Evolutionary conservation across 176 grass and related monocot species (phyloP), one percentile per base, ranked within the genome.

Genomic region (Puccinellia tenuiflora): DNA sequence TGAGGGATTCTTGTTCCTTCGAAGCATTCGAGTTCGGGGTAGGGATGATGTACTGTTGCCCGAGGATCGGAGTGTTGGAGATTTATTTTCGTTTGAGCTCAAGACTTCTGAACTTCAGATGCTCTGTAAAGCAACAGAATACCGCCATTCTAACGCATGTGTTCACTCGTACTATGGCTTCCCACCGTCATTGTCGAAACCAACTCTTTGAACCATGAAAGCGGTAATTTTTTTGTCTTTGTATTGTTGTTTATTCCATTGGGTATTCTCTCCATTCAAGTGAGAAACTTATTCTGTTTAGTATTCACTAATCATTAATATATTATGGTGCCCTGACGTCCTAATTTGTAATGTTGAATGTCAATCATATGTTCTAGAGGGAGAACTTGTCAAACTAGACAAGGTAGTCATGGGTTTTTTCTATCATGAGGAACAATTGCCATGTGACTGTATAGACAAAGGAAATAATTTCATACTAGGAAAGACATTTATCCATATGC

Each of bases 201-300:
- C 73, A 5, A 69, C 51, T 35, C 30, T 85, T 5, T 85, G 83
- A 67, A n/a, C 33, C 4, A 38, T 6, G 3, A 79, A 79, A 85
- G 2, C 43, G 64, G 83, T 85, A 85, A 79, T 18, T 0, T 47
- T 56, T 3, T 0, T 67, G 16, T 31, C 5, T 3, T 31, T 30
- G 3, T 20, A 66, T 2, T 65, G 4, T 4, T 66, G 63, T 14
- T 40, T 13, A 35, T 16, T 25, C 21, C 21, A 5, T 6, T 39
- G 2, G 3, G 9, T 9, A 28, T 40, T 24, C 24, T 33, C 34
- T 47, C 26, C 4, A 20, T 7, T 35, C 1, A 65, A 65, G 16
- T 35, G 29, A n/a, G 3, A 34, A 34, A 60, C 1, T 28, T 52
- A 57, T 82, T 68, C 31, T 45, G n/a, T 70, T 71, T 67, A 59